A percentile compares a stretch with the other conserved stretches of the same genome.
phyloP scores from a whole-genome alignment of 805 yeast genomes.

The Debaryomyces hansenii region DNA sequence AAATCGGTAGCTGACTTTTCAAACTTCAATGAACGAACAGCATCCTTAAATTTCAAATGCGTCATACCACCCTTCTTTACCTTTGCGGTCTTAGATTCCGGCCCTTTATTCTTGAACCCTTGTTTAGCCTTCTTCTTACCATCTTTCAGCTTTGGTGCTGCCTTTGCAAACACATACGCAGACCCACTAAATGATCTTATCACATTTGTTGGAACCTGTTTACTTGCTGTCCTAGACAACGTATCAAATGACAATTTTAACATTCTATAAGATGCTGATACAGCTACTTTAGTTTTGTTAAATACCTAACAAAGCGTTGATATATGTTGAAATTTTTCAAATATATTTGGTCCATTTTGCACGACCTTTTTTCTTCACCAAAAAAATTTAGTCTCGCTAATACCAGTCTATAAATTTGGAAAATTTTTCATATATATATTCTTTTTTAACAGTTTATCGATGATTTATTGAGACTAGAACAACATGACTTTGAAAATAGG shows the following conservation, averaged over 20 bases:
- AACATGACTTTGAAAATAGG: not conserved
- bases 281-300: not conserved
- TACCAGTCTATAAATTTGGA: not conserved
- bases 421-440: not conserved
- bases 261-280: slow-evolving; percentile 3
- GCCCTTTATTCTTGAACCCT: slow-evolving; percentile 17
- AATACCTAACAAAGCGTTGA: not conserved
- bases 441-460: not conserved
- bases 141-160: slow-evolving; percentile 16
- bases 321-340: not conserved
- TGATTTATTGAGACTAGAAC: not conserved
- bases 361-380: not conserved
- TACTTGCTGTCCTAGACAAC: not conserved
- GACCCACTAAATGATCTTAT: slow-evolving; percentile 12
- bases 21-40: slow-evolving; percentile 32
- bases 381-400: not conserved
- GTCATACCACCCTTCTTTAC: slow-evolving; percentile 43
- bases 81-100: slow-evolving; percentile 15
- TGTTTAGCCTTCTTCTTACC: slow-evolving; percentile 25
- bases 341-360: not conserved
- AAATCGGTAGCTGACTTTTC: slow-evolving; percentile 32
- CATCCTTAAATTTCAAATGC: slow-evolving; percentile 38
- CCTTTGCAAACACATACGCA: slow-evolving; percentile 12
- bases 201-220: not conserved
- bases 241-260: slow-evolving; percentile 5